Conservation (phyloP, 257 asterid genomes). For the Fraxinus excelsior region DNA sequence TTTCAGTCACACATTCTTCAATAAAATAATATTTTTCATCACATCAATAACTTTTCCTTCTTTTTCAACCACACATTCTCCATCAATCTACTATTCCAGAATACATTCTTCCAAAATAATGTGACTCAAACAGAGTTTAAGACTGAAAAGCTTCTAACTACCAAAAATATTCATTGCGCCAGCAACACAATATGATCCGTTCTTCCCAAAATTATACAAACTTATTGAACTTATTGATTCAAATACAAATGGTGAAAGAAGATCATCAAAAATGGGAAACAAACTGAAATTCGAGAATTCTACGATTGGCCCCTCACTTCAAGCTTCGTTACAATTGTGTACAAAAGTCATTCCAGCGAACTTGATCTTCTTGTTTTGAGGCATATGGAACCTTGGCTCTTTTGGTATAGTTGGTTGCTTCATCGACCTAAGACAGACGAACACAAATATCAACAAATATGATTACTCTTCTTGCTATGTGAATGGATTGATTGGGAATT, state of each 20-base stretch:
- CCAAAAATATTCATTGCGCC: slow-evolving; percentile 26
- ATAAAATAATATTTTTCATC: no score
- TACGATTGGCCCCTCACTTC: not conserved
- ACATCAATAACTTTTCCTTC: no score
- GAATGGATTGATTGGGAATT: no score
- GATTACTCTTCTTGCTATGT: no score
- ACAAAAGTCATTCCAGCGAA: slow-evolving; percentile 31
- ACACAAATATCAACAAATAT: no score
- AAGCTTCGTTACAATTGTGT: slow-evolving; percentile 18
- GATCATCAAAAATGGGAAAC: not conserved
- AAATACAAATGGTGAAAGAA: slow-evolving; percentile 20
- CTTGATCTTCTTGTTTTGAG: slow-evolving; percentile 44
- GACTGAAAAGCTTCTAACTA: no score
- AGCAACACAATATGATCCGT: not conserved
- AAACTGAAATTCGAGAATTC: not conserved
- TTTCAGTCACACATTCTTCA: no score
- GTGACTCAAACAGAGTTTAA: no score
- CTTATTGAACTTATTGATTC: slow-evolving; percentile 25
- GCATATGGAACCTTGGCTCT: slow-evolving; percentile 46
- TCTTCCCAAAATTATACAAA: slow-evolving; percentile 16
- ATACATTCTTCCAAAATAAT: no score
- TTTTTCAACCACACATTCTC: no score
- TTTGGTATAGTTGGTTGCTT: slow-evolving; percentile 48
- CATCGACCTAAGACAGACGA: slow-evolving; percentile 32
- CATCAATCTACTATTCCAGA: no score